Percentiles rank a stretch among this genome's conserved stretches.
These are phyloP conservation scores for Trichomonas vaginalis DNA, from an alignment of 208 protist genomes.

Conservation along the genomic window DNA sequence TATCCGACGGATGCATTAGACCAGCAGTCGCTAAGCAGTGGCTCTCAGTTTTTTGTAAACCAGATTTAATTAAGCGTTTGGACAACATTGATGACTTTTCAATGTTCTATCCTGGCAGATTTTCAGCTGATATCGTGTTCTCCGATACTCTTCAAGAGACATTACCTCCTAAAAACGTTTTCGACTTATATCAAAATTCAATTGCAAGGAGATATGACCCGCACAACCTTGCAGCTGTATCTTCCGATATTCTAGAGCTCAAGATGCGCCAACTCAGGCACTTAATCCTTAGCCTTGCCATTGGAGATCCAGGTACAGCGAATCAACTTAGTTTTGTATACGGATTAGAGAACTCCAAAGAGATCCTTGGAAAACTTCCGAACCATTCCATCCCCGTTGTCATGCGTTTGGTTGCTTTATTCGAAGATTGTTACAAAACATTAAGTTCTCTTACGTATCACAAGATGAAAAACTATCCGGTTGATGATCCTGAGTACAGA, in stretches of 20 bases:
- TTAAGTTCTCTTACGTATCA: neutral
- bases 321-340: neutral
- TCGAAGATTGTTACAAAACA: neutral
- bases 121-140: neutral
- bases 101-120: neutral
- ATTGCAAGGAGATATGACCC: neutral
- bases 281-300: neutral
- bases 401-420: neutral
- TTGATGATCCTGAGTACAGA: neutral
- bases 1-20: neutral
- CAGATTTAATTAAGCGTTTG: neutral
- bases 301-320: neutral
- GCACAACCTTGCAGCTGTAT: neutral
- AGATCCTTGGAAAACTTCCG: neutral
- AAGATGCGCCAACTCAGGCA: neutral
- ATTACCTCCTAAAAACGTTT: neutral
- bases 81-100: neutral
- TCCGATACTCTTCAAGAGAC: neutral
- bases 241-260: neutral
- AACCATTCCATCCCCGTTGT: neutral
- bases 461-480: neutral
- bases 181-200: neutral
- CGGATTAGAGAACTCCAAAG: too few relatives aligned
- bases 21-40: neutral
- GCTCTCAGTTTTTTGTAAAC: neutral